These are phyloP conservation scores for Aureobasidium sp. DNA, from an alignment of 2,329 filamentous ascomycete genomes.

Conservation along the genomic window DNA sequence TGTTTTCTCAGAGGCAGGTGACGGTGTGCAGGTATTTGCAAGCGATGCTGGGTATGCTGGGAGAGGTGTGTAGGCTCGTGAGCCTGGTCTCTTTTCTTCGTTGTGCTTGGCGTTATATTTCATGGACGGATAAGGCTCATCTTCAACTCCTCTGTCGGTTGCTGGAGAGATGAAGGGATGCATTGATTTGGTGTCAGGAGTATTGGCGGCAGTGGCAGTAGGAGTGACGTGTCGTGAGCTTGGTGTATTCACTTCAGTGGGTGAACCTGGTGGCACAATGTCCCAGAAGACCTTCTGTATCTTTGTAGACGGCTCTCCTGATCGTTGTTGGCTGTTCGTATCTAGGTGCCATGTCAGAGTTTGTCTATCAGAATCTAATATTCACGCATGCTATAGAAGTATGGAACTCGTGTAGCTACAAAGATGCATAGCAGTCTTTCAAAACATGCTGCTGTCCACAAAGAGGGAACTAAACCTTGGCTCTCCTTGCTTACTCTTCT, in stretches of 20 bases:
- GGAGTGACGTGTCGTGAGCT: background rate
- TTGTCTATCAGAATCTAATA: background rate
- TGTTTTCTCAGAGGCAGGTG: background rate
- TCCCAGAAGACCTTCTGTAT: background rate
- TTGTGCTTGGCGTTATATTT: background rate
- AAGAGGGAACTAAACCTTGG: background rate
- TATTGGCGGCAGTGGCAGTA: background rate
- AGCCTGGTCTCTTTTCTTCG: background rate
- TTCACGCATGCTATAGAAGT: background rate
- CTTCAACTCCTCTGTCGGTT: background rate
- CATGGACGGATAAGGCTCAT: background rate
- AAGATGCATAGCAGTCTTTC: background rate
- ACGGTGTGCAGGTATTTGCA: background rate
- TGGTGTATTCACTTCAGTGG: conserved; percentile 8
- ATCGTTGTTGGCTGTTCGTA: background rate
- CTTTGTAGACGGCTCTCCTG: conserved; percentile 2
- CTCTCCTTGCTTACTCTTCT: background rate
- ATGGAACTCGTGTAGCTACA: background rate
- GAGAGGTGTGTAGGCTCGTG: background rate
- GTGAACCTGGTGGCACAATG: background rate
- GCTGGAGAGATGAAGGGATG: background rate
- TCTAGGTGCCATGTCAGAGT: background rate
- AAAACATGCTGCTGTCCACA: background rate
- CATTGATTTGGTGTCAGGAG: background rate
- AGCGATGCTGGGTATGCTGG: background rate